Evolutionary conservation across 257 asterid species (phyloP), one percentile per base, ranked within the genome.

Genomic region (Solanum rostratum): DNA sequence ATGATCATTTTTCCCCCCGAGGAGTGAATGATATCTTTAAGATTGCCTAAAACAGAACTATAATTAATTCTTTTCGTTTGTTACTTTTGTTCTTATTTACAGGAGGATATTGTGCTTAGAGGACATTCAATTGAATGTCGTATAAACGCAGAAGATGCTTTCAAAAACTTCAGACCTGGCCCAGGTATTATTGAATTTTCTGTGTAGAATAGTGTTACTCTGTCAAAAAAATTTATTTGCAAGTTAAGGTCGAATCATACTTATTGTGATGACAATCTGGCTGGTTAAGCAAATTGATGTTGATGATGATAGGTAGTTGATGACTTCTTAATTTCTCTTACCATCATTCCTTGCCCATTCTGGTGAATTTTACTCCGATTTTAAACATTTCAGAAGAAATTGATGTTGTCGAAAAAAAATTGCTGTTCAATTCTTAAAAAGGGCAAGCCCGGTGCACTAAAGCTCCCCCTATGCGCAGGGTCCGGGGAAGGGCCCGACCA

Each of bases 61-160:
- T 10, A 7, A 24, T 20, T 49, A 10, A 22, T 37, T 62, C 13
- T 18, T 52, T 45, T 49, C 41, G 15, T 55, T 78, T 69, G 33
- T 49, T 6, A 41, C 52, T 68, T 78, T 78, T 82, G 82, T 68
- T 65, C 69, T 89, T 80, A 81, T 46, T 45, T 81, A n/a, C 88
- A 96, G 99, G 98, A 95, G 15, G 98, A 96, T 88, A 92, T 96
- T 86, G 97, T 92, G 84, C 97, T 96, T 54, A 85, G 93, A 79
- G 99, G 99, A 49, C 99, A 94, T 88, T 93, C 99, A 45, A 96
- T 96, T 86, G 99, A 96, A 88, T 96, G 99, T 86, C 99, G 99
- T 86, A 95, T 96, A 37, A 96, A 96, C 79, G 99, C 99, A 19
- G 99, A 96, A 91, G 99, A 96, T 88, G 99, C 99, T 83, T 96